A percentile compares a stretch with the other conserved stretches of the same genome.
Conservation (phyloP, 805 yeast genomes). For the Candida koratica region DNA sequence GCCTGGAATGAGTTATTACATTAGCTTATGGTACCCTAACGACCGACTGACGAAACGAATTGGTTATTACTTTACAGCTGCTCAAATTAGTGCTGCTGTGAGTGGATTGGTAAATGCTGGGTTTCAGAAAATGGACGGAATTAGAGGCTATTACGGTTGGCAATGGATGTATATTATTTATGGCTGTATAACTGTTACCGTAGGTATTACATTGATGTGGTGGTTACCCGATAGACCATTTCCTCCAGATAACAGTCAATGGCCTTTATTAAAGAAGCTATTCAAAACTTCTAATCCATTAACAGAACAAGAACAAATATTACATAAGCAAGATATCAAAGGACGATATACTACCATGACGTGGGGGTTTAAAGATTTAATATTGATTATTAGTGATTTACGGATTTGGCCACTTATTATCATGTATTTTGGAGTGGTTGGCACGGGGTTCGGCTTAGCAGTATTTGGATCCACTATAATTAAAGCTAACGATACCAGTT, state of each 20-base stretch:
- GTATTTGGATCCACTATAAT: slow-evolving; percentile 82
- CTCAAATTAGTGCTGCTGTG: slow-evolving; percentile 86
- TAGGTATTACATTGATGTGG: slow-evolving; percentile 65
- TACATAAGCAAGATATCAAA: slow-evolving; percentile 61
- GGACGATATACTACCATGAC: slow-evolving; percentile 41
- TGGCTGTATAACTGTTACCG: slow-evolving; percentile 62
- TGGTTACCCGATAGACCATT: slow-evolving; percentile 84
- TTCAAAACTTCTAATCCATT: slow-evolving; percentile 47
- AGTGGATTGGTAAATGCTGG: slow-evolving; percentile 87
- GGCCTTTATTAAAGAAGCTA: slow-evolving; percentile 16
- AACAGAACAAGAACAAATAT: slow-evolving; percentile 43
- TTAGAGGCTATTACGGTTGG: slow-evolving; percentile 71
- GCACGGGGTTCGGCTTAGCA: slow-evolving; percentile 83
- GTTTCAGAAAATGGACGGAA: slow-evolving; percentile 76
- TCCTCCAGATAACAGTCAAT: slow-evolving; percentile 10
- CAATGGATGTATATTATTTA: slow-evolving; percentile 82
- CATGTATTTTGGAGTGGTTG: slow-evolving; percentile 92
- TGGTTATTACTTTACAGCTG: slow-evolving; percentile 89
- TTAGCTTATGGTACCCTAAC: slow-evolving; percentile 81
- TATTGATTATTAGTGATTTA: slow-evolving; percentile 51
- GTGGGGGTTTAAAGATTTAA: slow-evolving; percentile 63
- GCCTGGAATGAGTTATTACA: slow-evolving; percentile 86
- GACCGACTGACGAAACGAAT: slow-evolving; percentile 72
- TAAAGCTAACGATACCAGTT: slow-evolving; percentile 54
- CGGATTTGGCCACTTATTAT: slow-evolving; percentile 76